phyloP scores from a whole-genome alignment of 306 rosid genomes.

The Acacia confusa region DNA sequence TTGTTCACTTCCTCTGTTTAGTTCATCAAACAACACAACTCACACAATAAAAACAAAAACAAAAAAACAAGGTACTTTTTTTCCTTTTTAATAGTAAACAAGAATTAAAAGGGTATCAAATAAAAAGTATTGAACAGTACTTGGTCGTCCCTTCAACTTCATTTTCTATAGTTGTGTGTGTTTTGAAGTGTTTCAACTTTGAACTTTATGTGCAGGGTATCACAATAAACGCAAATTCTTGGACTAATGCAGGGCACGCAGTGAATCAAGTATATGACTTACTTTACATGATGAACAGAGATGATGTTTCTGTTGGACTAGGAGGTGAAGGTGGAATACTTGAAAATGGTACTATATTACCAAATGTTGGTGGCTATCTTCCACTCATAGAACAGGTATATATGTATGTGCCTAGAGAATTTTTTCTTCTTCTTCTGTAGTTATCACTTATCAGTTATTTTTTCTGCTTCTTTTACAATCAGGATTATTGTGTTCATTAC shows the following conservation, averaged over 20 bases:
- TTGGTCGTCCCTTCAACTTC: neutral
- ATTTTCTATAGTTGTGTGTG: neutral
- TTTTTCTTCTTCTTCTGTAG: neutral
- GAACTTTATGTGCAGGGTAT: conserved; percentile 56
- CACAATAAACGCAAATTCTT: conserved; percentile 75
- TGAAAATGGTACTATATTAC: conserved; percentile 59
- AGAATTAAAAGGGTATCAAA: conserved; percentile 1
- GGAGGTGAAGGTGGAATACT: conserved; percentile 93
- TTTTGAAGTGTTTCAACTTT: neutral
- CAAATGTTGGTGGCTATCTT: conserved; percentile 89
- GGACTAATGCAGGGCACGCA: conserved; percentile 85
- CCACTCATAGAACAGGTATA: conserved; percentile 80
- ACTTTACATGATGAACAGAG: conserved; percentile 90
- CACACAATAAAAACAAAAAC: neutral
- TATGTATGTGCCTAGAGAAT: conserved; percentile 1
- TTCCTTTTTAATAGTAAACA: neutral
- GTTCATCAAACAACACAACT: neutral
- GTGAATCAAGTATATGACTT: conserved; percentile 86
- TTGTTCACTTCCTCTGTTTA: neutral
- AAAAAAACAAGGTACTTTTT: neutral
- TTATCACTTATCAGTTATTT: neutral
- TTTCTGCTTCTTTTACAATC: neutral
- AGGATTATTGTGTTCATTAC: neutral
- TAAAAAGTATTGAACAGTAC: conserved; percentile 10
- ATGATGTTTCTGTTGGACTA: conserved; percentile 76